Evolutionary conservation across 108 stramenopile genomes (phyloP).

Genomic region (Pseudonitzschia multistriata): DNA sequence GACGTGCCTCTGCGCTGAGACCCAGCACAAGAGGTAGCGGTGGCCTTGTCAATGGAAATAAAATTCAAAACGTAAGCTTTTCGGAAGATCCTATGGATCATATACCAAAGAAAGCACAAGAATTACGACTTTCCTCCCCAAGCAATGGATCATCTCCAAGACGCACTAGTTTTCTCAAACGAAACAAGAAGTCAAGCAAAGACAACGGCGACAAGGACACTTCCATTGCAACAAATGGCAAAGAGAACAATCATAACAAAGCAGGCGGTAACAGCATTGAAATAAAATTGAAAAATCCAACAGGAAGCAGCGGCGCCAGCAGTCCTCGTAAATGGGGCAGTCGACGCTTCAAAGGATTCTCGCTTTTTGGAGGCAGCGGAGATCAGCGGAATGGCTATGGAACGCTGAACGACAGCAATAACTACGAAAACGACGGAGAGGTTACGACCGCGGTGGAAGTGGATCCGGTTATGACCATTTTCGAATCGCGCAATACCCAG

Average conservation of each 20-base stretch:
- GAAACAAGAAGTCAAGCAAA: not conserved
- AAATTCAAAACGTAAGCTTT: not conserved
- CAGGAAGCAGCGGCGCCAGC: not conserved
- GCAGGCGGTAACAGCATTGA: not conserved
- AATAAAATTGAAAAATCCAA: not conserved
- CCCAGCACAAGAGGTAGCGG: not conserved
- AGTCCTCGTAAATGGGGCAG: not conserved
- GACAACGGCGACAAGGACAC: not conserved
- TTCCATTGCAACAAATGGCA: not conserved
- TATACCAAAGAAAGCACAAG: not conserved
- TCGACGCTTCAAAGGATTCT: conserved; percentile 13
- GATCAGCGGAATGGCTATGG: conserved; percentile 7
- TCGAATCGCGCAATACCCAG: conserved; percentile 47
- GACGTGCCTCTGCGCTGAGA: not conserved
- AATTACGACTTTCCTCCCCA: not conserved
- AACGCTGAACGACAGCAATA: conserved; percentile 3
- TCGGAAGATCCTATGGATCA: not conserved
- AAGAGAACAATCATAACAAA: not conserved
- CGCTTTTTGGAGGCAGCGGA: conserved; percentile 4
- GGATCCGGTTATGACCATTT: conserved; percentile 50
- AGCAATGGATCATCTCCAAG: not conserved
- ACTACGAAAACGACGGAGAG: conserved; percentile 25
- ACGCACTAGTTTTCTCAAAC: conserved; percentile 9
- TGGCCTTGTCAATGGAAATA: not conserved
- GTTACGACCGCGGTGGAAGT: conserved; percentile 15